A percentile compares a stretch with the other conserved stretches of the same genome.
These are phyloP conservation scores for Amauroascus niger DNA, from an alignment of 2,329 filamentous ascomycete species.

Conservation along the genomic window DNA sequence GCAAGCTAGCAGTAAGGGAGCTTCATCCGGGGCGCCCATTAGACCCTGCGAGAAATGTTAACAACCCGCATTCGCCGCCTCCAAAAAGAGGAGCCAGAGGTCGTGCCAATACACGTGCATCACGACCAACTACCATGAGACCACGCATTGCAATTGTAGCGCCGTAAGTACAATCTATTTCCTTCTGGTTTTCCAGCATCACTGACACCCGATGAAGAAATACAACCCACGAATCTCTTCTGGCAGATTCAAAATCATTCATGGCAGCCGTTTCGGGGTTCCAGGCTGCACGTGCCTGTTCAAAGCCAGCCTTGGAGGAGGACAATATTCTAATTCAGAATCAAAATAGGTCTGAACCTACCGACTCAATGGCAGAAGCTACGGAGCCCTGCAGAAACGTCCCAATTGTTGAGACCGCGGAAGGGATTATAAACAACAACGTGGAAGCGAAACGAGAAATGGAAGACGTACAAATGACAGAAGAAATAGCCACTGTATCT, in stretches of 20 bases:
- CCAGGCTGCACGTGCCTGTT: not conserved
- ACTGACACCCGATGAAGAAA: constrained; percentile 12
- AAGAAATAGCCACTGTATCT: not conserved
- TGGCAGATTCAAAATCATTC: constrained; percentile 17
- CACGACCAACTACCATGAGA: constrained; percentile 11
- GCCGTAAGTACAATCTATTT: constrained; percentile 11
- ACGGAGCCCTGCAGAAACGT: not conserved
- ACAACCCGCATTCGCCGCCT: constrained; percentile 4
- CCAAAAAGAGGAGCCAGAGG: not conserved
- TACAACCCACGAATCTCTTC: constrained; percentile 13
- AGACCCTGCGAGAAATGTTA: constrained; percentile 13
- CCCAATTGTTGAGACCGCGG: not conserved
- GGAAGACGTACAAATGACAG: not conserved
- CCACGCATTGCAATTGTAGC: constrained; percentile 10
- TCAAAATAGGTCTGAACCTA: not conserved
- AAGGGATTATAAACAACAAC: not conserved
- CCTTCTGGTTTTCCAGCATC: not conserved
- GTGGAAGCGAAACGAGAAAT: not conserved
- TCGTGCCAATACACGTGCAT: not conserved
- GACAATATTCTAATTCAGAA: constrained; percentile 1
- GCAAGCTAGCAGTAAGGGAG: not conserved
- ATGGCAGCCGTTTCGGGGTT: constrained; percentile 16
- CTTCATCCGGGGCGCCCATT: not conserved
- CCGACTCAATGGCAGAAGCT: not conserved
- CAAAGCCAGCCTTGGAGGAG: not conserved